phyloP scores from a whole-genome alignment of 2,329 filamentous ascomycete genomes.

The Sarocladium oryzae region DNA sequence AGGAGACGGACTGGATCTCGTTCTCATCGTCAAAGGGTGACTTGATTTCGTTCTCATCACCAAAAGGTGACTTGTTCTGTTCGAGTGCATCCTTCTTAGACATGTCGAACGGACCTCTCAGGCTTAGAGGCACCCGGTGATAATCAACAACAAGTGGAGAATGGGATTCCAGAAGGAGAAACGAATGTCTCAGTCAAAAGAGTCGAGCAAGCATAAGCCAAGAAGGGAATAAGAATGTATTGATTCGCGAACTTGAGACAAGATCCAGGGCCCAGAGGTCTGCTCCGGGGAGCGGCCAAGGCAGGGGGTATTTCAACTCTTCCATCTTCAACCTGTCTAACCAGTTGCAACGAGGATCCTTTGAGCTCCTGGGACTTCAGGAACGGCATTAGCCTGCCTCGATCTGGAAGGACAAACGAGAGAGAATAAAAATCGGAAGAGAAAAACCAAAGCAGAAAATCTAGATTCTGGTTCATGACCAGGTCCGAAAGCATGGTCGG shows the following conservation, averaged over 20 bases:
- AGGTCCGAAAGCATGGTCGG: no score
- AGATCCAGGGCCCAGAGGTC: neutral
- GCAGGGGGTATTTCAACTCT: neutral
- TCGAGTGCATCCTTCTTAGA: conserved; percentile 1
- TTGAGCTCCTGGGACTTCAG: neutral
- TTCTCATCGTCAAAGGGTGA: neutral
- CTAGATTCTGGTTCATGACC: no score
- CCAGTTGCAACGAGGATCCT: neutral
- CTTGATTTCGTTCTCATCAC: neutral
- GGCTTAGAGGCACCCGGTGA: neutral
- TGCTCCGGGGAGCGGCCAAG: neutral
- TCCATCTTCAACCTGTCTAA: neutral
- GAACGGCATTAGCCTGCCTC: no score
- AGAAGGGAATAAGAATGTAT: neutral
- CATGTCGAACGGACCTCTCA: neutral
- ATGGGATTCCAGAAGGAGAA: no score
- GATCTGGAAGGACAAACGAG: no score
- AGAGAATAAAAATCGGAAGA: no score
- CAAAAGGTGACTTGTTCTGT: neutral
- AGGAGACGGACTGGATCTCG: neutral
- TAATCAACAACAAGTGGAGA: no score
- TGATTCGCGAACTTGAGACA: neutral
- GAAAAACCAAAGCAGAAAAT: no score
- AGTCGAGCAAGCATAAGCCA: neutral
- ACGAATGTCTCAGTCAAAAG: neutral